phyloP scores from a whole-genome alignment of 768 basidiomycete genomes.

The Cyathus striatus region DNA sequence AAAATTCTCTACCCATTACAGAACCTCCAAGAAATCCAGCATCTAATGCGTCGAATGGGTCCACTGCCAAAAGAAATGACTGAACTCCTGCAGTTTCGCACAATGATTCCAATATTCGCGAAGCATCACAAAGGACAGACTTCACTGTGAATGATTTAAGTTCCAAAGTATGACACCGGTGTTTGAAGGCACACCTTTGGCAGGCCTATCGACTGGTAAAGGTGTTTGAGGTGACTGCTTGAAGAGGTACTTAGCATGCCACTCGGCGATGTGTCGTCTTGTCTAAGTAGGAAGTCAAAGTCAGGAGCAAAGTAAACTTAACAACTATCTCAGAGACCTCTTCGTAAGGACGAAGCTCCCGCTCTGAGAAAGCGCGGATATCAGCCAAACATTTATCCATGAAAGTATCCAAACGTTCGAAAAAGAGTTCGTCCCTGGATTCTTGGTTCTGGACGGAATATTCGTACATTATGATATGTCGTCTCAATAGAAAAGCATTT shows the following conservation, averaged over 20 bases:
- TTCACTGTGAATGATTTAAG: conserved; percentile 32
- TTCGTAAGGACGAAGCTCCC: conserved; percentile 54
- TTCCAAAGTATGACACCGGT: conserved; percentile 8
- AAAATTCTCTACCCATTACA: conserved; percentile 56
- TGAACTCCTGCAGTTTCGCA: conserved; percentile 45
- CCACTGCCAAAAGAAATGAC: conserved; percentile 58
- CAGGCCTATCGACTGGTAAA: neutral
- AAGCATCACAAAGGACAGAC: conserved; percentile 41
- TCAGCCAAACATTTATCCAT: conserved; percentile 54
- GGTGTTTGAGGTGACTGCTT: conserved; percentile 10
- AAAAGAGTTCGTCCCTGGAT: conserved; percentile 46
- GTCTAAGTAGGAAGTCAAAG: conserved; percentile 24
- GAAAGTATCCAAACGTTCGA: conserved; percentile 61
- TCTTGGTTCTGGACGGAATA: conserved; percentile 20
- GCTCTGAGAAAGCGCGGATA: conserved; percentile 53
- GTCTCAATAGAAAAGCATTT: conserved; percentile 4
- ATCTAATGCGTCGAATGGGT: conserved; percentile 41
- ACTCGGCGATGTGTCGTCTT: conserved; percentile 54
- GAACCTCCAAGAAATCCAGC: conserved; percentile 63
- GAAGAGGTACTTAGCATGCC: conserved; percentile 59
- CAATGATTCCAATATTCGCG: conserved; percentile 50
- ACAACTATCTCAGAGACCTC: conserved; percentile 35
- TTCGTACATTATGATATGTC: conserved; percentile 24
- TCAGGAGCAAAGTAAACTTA: conserved; percentile 12
- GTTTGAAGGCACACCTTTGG: conserved; percentile 2